Conservation (phyloP, 2,329 filamentous ascomycete genomes). For the Alternaria sp. region DNA sequence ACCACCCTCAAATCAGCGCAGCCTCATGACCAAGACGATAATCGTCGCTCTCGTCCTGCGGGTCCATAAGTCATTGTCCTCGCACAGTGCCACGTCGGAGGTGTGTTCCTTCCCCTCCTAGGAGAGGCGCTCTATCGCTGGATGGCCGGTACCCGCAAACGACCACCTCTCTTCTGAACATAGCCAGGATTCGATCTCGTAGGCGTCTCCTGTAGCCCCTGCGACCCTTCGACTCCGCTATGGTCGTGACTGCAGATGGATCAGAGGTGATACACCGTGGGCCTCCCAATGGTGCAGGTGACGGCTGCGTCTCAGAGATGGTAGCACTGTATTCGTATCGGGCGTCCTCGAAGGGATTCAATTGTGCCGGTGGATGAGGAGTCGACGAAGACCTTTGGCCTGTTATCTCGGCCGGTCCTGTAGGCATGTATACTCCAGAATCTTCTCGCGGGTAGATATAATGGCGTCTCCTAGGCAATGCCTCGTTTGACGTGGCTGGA, state of each 20-base stretch:
- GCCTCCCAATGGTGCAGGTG: not conserved
- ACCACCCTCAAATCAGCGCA: not conserved
- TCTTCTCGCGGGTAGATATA: not conserved
- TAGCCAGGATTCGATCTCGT: not conserved
- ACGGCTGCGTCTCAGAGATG: not conserved
- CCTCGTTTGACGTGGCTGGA: not conserved
- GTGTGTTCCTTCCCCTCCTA: not conserved
- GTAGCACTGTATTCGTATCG: not conserved
- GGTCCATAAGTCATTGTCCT: not conserved
- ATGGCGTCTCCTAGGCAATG: not conserved
- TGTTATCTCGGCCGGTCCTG: not conserved
- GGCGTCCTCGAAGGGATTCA: slow-evolving; percentile 1
- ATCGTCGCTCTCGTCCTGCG: not conserved
- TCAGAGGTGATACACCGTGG: not conserved
- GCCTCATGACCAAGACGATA: not conserved
- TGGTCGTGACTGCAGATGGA: not conserved
- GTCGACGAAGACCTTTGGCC: not conserved
- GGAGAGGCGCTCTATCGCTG: not conserved
- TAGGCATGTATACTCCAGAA: not conserved
- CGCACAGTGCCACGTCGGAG: not conserved
- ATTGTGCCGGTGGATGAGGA: not conserved
- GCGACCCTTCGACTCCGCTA: not conserved
- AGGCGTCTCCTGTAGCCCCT: not conserved
- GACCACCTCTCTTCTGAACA: not conserved
- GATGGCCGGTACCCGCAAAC: no score